Percentiles rank a stretch among this genome's conserved stretches.
Conservation (phyloP, 768 basidiomycete species). For the Suillus discolor region DNA sequence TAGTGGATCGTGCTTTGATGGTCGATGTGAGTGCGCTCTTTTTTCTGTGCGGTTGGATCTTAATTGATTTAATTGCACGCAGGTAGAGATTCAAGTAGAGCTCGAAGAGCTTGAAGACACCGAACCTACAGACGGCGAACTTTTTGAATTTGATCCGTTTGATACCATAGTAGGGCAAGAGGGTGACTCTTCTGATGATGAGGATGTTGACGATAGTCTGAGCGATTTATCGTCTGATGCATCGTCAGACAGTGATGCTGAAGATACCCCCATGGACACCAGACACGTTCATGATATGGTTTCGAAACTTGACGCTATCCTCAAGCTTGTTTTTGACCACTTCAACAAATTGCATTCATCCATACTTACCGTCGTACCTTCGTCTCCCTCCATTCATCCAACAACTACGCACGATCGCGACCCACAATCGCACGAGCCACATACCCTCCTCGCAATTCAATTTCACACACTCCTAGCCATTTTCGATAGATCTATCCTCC, state of each 20-base stretch:
- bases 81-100: conserved; percentile 98
- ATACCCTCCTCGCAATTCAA: conserved; percentile 53
- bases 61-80: conserved; percentile 1
- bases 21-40: conserved; percentile 74
- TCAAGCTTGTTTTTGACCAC: conserved; percentile 84
- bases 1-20: conserved; percentile 92
- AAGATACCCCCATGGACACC: conserved; percentile 45
- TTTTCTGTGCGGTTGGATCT: not conserved
- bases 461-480: conserved; percentile 90
- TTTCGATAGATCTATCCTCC: conserved; percentile 91
- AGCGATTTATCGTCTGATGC: conserved; percentile 81
- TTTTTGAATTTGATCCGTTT: conserved; percentile 85
- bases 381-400: conserved; percentile 23
- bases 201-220: conserved; percentile 54
- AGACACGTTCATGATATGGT: conserved; percentile 85
- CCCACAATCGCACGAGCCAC: conserved; percentile 25
- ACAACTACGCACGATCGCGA: conserved; percentile 30
- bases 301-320: conserved; percentile 86
- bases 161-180: conserved; percentile 84
- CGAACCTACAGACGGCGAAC: conserved; percentile 49
- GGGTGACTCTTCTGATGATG: conserved; percentile 55
- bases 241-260: conserved; percentile 50
- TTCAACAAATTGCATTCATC: conserved; percentile 55
- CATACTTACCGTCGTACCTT: conserved; percentile 22
- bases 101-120: conserved; percentile 86